Conservation (phyloP, 1,139 yeast species). For the Trichomonascaceae sp. region DNA sequence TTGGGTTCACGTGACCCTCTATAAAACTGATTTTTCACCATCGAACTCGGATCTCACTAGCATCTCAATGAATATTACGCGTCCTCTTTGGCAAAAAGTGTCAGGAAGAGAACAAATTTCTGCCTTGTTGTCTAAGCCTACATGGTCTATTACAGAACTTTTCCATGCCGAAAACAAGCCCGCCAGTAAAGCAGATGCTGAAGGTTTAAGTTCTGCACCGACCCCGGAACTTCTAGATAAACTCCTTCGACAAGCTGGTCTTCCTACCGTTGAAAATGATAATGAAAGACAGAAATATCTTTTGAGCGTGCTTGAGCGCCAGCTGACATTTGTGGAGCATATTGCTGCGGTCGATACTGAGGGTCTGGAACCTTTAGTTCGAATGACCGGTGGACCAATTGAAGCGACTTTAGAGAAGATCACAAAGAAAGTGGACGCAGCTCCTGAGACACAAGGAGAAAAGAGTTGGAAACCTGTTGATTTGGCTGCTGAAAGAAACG, state of each 20-base stretch:
- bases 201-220: slow-evolving; percentile 16
- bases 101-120: slow-evolving; percentile 15
- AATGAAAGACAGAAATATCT: slow-evolving; percentile 19
- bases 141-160: slow-evolving; percentile 27
- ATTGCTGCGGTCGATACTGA: slow-evolving; percentile 31
- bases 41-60: no score
- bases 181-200: slow-evolving; percentile 8
- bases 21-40: no score
- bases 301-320: slow-evolving; percentile 28
- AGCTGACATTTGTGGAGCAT: slow-evolving; percentile 34
- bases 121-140: slow-evolving; percentile 19
- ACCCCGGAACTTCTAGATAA: slow-evolving; percentile 22
- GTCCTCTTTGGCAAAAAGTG: slow-evolving; percentile 1
- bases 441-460: slow-evolving; percentile 16
- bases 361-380: slow-evolving; percentile 29
- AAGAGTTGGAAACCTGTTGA: slow-evolving; percentile 28
- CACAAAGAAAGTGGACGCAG: slow-evolving; percentile 13
- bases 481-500: slow-evolving; percentile 25
- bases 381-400: slow-evolving; percentile 26
- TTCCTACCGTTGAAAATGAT: slow-evolving; percentile 19
- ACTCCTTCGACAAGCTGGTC: slow-evolving; percentile 27
- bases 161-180: slow-evolving; percentile 14
- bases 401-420: slow-evolving; percentile 14
- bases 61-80: slow-evolving; percentile 1
- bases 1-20: neutral